These are phyloP conservation scores for Tanacetum coccineum DNA, from an alignment of 129 eudicot genomes.

Conservation along the genomic window DNA sequence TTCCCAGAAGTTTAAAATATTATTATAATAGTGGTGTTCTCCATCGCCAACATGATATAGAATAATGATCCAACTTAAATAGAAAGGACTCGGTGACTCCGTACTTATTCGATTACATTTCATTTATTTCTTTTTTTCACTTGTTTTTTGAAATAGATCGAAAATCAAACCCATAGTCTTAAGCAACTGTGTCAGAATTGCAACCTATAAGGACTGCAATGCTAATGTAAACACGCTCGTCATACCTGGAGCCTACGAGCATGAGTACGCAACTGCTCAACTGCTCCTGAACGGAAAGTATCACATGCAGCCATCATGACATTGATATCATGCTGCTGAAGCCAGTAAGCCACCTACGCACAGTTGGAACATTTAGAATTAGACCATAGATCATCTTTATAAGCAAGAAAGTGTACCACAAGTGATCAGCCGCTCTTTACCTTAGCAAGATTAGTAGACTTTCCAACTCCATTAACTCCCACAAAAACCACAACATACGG, in stretches of 20 bases:
- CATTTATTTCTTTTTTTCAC: too few species aligned
- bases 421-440: constrained; percentile 24
- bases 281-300: constrained; percentile 97
- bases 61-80: too few species aligned
- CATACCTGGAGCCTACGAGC: constrained; percentile 96
- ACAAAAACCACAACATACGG: constrained; percentile 98
- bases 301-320: constrained; percentile 99
- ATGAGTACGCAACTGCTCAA: constrained; percentile 97
- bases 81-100: too few species aligned
- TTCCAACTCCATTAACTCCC: constrained; percentile 98
- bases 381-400: not conserved
- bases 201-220: not conserved
- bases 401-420: not conserved
- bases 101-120: too few species aligned
- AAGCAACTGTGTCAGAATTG: too few species aligned
- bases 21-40: too few species aligned
- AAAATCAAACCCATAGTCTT: too few species aligned
- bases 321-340: constrained; percentile 77
- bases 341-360: constrained; percentile 95
- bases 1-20: too few species aligned
- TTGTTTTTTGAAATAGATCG: too few species aligned
- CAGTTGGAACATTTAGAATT: constrained; percentile 13
- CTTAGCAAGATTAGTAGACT: constrained; percentile 99
- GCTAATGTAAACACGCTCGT: not conserved
- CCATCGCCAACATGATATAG: too few species aligned